Conservation (phyloP, 2,329 filamentous ascomycete genomes). For the Sphaceloma murrayae region DNA sequence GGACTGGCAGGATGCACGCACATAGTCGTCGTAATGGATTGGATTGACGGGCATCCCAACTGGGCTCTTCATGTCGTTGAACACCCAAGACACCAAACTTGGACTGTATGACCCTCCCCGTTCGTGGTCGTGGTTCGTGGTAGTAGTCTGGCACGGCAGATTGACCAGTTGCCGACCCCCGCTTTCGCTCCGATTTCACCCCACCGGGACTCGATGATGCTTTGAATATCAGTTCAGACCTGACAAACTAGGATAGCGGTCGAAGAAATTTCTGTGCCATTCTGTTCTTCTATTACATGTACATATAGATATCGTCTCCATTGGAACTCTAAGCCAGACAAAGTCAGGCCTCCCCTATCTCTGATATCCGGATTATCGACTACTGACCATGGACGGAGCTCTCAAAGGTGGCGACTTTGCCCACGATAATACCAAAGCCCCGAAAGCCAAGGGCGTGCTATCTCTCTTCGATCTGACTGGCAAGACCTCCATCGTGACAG, state of each 20-base stretch:
- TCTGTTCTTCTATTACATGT: neutral
- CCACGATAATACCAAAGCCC: slow-evolving; percentile 29
- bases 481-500: slow-evolving; percentile 31
- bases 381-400: slow-evolving; percentile 23
- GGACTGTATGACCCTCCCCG: too few species aligned
- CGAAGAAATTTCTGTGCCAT: slow-evolving; percentile 1
- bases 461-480: slow-evolving; percentile 28
- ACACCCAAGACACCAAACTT: too few species aligned
- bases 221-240: slow-evolving; percentile 3
- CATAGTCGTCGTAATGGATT: too few species aligned
- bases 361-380: neutral
- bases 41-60: too few species aligned
- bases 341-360: neutral
- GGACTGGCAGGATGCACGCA: too few species aligned
- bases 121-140: too few species aligned
- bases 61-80: too few species aligned
- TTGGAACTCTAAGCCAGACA: too few species aligned
- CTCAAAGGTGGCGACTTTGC: slow-evolving; percentile 30
- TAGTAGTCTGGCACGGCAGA: neutral
- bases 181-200: neutral
- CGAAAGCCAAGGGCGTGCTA: slow-evolving; percentile 23
- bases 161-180: neutral
- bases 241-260: slow-evolving; percentile 10
- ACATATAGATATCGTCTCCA: neutral
- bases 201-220: slow-evolving; percentile 3